Conservation (phyloP, 2,329 filamentous ascomycete species). For the Allantophomopsis cytisporea region DNA sequence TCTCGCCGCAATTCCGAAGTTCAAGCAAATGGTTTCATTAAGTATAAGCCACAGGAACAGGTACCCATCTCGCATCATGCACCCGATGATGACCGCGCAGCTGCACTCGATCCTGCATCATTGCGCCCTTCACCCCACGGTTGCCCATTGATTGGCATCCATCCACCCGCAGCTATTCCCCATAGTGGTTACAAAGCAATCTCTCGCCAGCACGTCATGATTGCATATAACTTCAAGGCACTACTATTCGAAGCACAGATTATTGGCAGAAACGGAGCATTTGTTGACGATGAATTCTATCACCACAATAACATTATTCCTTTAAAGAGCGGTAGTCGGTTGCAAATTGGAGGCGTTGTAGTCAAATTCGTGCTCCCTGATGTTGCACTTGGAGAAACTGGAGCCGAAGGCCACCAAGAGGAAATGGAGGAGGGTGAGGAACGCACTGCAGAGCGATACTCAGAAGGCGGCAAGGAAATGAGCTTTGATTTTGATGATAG, state of each 20-base stretch:
- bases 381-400: constrained; percentile 40
- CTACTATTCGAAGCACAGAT: constrained; percentile 50
- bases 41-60: constrained; percentile 34
- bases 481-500: constrained; percentile 59
- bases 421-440: constrained; percentile 29
- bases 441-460: constrained; percentile 32
- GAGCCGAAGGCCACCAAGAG: constrained; percentile 35
- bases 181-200: constrained; percentile 56
- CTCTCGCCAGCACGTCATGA: constrained; percentile 60
- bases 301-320: constrained; percentile 36
- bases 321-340: constrained; percentile 48
- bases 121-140: constrained; percentile 47
- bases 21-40: constrained; percentile 13
- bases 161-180: constrained; percentile 50
- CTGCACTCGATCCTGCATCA: constrained; percentile 42
- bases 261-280: constrained; percentile 51
- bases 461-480: constrained; percentile 53
- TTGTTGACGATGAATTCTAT: constrained; percentile 47
- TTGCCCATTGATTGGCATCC: constrained; percentile 57
- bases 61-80: constrained; percentile 25
- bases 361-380: constrained; percentile 58
- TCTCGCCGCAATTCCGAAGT: constrained; percentile 16
- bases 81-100: constrained; percentile 43
- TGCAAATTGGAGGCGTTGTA: constrained; percentile 59
- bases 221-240: constrained; percentile 51